Evolutionary conservation across 2,329 filamentous ascomycete species (phyloP).

Genomic region (Aquanectria penicillioides): DNA sequence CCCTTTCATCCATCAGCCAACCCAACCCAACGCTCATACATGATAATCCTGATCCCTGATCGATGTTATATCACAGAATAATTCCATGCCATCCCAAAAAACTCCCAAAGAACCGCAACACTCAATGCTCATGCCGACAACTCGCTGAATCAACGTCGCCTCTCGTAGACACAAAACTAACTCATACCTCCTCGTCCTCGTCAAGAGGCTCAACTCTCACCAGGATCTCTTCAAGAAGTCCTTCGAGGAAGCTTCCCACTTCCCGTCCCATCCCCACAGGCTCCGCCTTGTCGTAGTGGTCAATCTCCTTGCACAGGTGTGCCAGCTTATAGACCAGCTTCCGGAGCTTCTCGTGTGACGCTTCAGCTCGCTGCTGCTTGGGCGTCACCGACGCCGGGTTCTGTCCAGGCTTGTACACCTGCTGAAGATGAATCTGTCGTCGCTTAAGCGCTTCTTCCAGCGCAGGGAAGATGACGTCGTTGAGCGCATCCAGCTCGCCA

Average conservation of each 20-base stretch:
- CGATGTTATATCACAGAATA: conserved; percentile 12
- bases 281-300: conserved; percentile 84
- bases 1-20: no score
- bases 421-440: conserved; percentile 71
- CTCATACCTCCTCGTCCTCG: conserved; percentile 64
- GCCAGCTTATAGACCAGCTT: conserved; percentile 85
- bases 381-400: conserved; percentile 60
- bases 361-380: conserved; percentile 74
- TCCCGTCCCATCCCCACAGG: conserved; percentile 95
- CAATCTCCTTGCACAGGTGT: conserved; percentile 87
- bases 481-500: conserved; percentile 84
- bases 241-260: conserved; percentile 88
- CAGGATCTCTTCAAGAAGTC: conserved; percentile 91
- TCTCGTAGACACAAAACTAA: conserved; percentile 18
- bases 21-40: conserved; percentile 15
- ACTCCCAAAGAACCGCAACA: conserved; percentile 17
- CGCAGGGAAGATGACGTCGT: conserved; percentile 91
- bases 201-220: conserved; percentile 90
- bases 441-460: conserved; percentile 90
- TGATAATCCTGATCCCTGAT: not conserved
- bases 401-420: conserved; percentile 54
- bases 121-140: conserved; percentile 3
- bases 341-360: conserved; percentile 83
- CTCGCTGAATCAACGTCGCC: conserved; percentile 13
- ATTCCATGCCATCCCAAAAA: conserved; percentile 19